A percentile compares a stretch with the other conserved stretches of the same genome.
phyloP scores from a whole-genome alignment of 108 stramenopile species.

The Pseudonitzschia pungens region DNA sequence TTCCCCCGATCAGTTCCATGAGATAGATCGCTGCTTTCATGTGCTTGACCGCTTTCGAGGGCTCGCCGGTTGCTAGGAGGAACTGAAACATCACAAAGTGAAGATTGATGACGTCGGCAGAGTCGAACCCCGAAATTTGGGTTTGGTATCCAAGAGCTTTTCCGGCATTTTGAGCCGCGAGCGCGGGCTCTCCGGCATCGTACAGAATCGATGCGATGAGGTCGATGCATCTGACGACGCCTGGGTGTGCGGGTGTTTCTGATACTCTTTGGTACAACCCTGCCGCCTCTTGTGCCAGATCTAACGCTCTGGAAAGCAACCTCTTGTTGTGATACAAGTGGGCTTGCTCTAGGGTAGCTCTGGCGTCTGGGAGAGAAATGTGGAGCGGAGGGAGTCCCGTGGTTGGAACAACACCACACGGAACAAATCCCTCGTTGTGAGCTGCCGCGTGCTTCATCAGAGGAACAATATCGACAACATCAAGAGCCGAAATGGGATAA shows the following conservation, averaged over 20 bases:
- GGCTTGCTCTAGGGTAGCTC: constrained; percentile 69
- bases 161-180: constrained; percentile 61
- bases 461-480: constrained; percentile 87
- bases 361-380: constrained; percentile 80
- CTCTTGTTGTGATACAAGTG: constrained; percentile 52
- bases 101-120: constrained; percentile 48
- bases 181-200: constrained; percentile 65
- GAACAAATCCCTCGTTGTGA: constrained; percentile 59
- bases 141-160: constrained; percentile 76
- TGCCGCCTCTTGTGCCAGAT: constrained; percentile 80
- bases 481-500: constrained; percentile 79
- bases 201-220: constrained; percentile 72
- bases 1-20: constrained; percentile 84
- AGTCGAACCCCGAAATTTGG: constrained; percentile 85
- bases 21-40: constrained; percentile 84
- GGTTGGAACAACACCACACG: constrained; percentile 54
- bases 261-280: constrained; percentile 73
- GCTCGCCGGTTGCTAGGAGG: constrained; percentile 44
- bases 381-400: constrained; percentile 58
- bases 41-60: constrained; percentile 65
- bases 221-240: constrained; percentile 69
- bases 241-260: constrained; percentile 73
- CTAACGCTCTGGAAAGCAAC: constrained; percentile 62
- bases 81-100: constrained; percentile 67
- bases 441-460: constrained; percentile 89